Evolutionary conservation across 306 rosid genomes (phyloP), one percentile per base, ranked within the genome.

Genomic region (Urtica urens): DNA sequence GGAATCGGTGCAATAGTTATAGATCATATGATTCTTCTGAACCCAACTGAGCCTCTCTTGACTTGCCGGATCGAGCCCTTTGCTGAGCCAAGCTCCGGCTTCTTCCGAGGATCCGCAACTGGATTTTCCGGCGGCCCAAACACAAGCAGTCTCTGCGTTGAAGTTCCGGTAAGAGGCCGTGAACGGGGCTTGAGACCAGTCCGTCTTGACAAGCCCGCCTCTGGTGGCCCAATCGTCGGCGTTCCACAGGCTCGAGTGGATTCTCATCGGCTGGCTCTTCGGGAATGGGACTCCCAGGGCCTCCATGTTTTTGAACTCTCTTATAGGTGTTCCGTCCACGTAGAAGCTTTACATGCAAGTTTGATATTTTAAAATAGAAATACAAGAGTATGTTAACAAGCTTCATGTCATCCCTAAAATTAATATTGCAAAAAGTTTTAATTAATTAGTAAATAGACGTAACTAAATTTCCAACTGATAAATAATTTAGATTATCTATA

Each of bases 151-250:
- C 0, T 21, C n/a, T 13, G 93, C 81, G 22, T 73, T 65, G 69
- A 75, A 81, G 16, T 78, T 80, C 4, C 79, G 71, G 39, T 76
- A 83, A 0, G 82, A 59, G 1, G 88, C 80, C 0, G 76, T 57
- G 64, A 79, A 83, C 0, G 94, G 86, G 4, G 86, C 88, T 17
- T 57, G 20, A 5, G 35, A 33, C 90, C 94, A 83, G 41, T 83
- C 79, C 1, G 94, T 72, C 43, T 79, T 83, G 5, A 79, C 82
- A 1, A 74, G 66, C 0, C 88, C 95, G 0, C 95, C 93, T 15
- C 93, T 80, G 1, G 93, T 85, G 3, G 95, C 95, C 95, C 87
- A 85, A 23, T 85, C 95, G 45, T 85, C 93, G 0, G 93, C 86
- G 64, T 79, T 77, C 94, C 88, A 83, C 0, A 83, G 55, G 43